Conservation (phyloP, 495 filamentous ascomycete species). For the Neurospora sp. region DNA sequence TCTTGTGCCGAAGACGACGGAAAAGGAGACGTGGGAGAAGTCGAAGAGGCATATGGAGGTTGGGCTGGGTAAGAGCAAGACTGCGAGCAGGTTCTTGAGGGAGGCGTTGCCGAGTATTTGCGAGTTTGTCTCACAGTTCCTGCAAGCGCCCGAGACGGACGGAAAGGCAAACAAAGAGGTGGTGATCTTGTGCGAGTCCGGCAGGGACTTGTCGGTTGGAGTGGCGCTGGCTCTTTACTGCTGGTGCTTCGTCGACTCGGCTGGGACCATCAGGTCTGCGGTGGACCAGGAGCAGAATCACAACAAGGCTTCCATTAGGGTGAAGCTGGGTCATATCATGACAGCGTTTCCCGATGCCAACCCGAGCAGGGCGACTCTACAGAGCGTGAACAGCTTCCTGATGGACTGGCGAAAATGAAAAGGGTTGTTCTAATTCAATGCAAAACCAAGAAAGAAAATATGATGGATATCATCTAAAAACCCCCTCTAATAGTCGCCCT, state of each 20-base stretch:
- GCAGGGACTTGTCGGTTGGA: constrained; percentile 33
- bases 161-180: constrained; percentile 12
- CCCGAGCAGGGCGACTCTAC: constrained; percentile 68
- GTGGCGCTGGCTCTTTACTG: constrained; percentile 41
- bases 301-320: constrained; percentile 67
- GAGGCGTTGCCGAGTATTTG: constrained; percentile 49
- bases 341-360: constrained; percentile 64
- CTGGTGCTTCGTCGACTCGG: constrained; percentile 25
- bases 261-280: constrained; percentile 17
- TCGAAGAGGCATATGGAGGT: constrained; percentile 45
- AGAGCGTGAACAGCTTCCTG: constrained; percentile 79
- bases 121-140: constrained; percentile 29
- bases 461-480: constrained; percentile 2
- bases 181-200: constrained; percentile 30
- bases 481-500: constrained; percentile 11
- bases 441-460: neutral
- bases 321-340: constrained; percentile 68
- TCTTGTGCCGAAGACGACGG: constrained; percentile 25
- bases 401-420: constrained; percentile 45
- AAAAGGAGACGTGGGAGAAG: constrained; percentile 23
- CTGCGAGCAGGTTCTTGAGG: constrained; percentile 66
- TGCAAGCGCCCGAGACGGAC: constrained; percentile 4
- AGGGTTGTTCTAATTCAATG: neutral
- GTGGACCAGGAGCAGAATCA: constrained; percentile 26
- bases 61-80: constrained; percentile 53